A percentile compares a stretch with the other conserved stretches of the same genome.
These are phyloP conservation scores for Trebouxia sp. DNA, from an alignment of 139 green algal genomes.

Conservation along the genomic window DNA sequence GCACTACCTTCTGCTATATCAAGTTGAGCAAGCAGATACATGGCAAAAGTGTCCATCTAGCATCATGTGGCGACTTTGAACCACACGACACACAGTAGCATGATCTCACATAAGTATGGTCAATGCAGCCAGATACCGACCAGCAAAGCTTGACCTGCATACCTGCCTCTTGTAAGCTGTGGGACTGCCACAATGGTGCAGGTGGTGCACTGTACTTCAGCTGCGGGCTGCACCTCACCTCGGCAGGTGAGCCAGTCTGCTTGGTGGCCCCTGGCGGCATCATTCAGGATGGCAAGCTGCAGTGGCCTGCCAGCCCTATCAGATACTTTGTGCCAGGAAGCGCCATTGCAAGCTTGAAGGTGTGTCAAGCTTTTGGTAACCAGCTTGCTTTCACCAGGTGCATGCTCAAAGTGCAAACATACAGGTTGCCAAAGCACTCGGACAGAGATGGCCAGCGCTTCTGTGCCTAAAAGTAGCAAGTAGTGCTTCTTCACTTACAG, in stretches of 20 bases:
- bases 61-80: neutral
- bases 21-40: too few relatives aligned
- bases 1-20: too few relatives aligned
- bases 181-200: neutral
- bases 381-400: too few relatives aligned
- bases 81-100: neutral
- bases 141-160: too few relatives aligned
- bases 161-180: too few relatives aligned
- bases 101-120: too few relatives aligned
- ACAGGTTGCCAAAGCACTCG: too few relatives aligned
- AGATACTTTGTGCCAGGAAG: conserved; percentile 8
- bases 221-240: neutral
- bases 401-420: too few relatives aligned
- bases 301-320: neutral
- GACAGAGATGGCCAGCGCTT: too few relatives aligned
- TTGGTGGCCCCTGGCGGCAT: neutral
- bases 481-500: too few relatives aligned
- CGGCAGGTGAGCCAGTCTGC: neutral
- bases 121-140: too few relatives aligned
- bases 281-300: conserved; percentile 5
- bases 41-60: neutral
- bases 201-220: neutral
- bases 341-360: conserved; percentile 18
- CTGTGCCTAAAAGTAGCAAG: too few relatives aligned
- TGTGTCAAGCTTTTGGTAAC: neutral